Evolutionary conservation across 805 yeast species (phyloP), one percentile per base, ranked within the genome.

Genomic region (Ogataea nitratoaversa): DNA sequence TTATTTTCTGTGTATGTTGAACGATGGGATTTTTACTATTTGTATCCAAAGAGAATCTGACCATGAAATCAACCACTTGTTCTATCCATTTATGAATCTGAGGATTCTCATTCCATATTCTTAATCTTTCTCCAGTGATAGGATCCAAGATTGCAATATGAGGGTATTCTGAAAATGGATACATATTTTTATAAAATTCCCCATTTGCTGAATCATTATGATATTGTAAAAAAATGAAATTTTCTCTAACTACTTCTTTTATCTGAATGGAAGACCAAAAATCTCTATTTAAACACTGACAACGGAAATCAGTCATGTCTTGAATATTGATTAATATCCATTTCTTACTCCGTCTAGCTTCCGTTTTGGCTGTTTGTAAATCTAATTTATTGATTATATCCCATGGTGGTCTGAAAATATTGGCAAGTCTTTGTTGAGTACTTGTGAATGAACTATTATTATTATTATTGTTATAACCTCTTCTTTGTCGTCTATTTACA

Each of bases 141-240:
- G 99, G 97, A 56, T 93, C 99, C 36, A 93, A 59, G 30, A 93
- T 85, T 1, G 96, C 85, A 31, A 93, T 80, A 59, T 93, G 97
- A 1, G 99, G 99, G 57, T 67, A 83, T 19, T 72, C 75, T 2
- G 69, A 63, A 34, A 85, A 72, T 3, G 83, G 82, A 59, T 93
- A 90, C 53, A 84, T 82, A 46, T 83, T 80, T 16, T 71, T 53
- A 58, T 87, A 93, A 44, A 72, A 74, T 46, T 71, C 70, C 2
- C 96, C 98, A 44, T 76, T 80, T 7, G 77, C 76, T 2, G 93
- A 81, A 53, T 85, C 95, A 37, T 71, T 72, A 46, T 84, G 89
- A 59, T 84, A 91, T 61, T 93, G 99, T 42, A 93, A 62, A 54
- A 93, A 91, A 4, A 91, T 62, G 52, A 93, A 93, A 59, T 83